phyloP scores from a whole-genome alignment of 768 basidiomycete species.

The Gelatoporia subvermispora region DNA sequence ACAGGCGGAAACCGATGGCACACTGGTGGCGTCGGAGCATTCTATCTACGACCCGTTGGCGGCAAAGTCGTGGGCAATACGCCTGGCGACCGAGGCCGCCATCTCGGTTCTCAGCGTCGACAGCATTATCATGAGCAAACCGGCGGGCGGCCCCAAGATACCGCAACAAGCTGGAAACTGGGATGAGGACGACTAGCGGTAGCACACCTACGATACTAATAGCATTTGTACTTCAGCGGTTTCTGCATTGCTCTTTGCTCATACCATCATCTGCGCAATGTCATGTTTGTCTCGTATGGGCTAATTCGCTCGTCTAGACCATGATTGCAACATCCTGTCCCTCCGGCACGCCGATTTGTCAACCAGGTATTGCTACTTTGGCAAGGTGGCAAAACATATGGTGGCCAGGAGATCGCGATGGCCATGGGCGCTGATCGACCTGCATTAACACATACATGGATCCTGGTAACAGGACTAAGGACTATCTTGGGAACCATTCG shows the following conservation, averaged over 20 bases:
- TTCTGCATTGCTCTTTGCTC: neutral
- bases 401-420: no score
- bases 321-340: no score
- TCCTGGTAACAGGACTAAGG: no score
- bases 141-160: constrained; percentile 84
- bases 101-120: constrained; percentile 90
- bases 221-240: no score
- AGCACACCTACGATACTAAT: neutral
- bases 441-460: no score
- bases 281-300: neutral
- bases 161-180: constrained; percentile 85
- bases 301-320: no score
- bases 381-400: no score
- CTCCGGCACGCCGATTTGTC: no score
- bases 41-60: constrained; percentile 84
- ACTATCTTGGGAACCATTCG: no score
- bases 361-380: no score
- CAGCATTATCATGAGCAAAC: constrained; percentile 95
- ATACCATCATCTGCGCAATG: neutral
- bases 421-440: no score
- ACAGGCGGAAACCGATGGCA: constrained; percentile 77
- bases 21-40: constrained; percentile 54
- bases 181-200: constrained; percentile 58
- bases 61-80: constrained; percentile 86
- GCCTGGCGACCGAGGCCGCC: constrained; percentile 88